These are phyloP conservation scores for Wickerhamiella pararugosa DNA, from an alignment of 1,139 yeast genomes.

Conservation along the genomic window DNA sequence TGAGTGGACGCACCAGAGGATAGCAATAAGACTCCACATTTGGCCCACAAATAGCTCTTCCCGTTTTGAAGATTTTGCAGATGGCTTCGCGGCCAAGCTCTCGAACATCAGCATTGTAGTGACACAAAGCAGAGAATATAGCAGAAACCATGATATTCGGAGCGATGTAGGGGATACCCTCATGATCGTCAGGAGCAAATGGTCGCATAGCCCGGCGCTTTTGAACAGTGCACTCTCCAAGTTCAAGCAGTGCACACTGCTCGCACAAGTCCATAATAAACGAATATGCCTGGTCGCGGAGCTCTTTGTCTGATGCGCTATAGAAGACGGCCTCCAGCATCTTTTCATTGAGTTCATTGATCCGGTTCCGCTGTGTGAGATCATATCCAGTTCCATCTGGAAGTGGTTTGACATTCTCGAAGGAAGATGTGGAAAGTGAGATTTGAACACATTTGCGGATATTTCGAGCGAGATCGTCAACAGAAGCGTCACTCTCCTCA, in stretches of 20 bases:
- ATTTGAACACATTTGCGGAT: constrained; percentile 35
- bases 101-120: constrained; percentile 55
- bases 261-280: constrained; percentile 55
- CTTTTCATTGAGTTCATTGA: constrained; percentile 35
- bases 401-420: constrained; percentile 11
- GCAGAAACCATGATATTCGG: constrained; percentile 64
- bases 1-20: constrained; percentile 61
- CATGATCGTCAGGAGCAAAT: constrained; percentile 64
- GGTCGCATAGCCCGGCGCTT: constrained; percentile 55
- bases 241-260: constrained; percentile 64
- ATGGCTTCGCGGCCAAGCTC: constrained; percentile 57
- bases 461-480: constrained; percentile 13
- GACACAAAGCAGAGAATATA: constrained; percentile 65
- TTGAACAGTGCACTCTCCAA: constrained; percentile 59
- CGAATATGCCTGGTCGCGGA: constrained; percentile 49
- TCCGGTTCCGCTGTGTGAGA: constrained; percentile 16
- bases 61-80: constrained; percentile 44
- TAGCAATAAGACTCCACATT: constrained; percentile 47
- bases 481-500: not conserved
- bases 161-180: constrained; percentile 56
- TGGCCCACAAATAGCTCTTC: constrained; percentile 52
- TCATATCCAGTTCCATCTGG: constrained; percentile 10
- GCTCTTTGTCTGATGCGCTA: constrained; percentile 53
- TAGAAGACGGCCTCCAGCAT: constrained; percentile 58
- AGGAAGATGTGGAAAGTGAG: constrained; percentile 3